Base-by-base conservation (phyloP, 116 monocot genomes). In the Trichopus zeylanicus region DNA sequence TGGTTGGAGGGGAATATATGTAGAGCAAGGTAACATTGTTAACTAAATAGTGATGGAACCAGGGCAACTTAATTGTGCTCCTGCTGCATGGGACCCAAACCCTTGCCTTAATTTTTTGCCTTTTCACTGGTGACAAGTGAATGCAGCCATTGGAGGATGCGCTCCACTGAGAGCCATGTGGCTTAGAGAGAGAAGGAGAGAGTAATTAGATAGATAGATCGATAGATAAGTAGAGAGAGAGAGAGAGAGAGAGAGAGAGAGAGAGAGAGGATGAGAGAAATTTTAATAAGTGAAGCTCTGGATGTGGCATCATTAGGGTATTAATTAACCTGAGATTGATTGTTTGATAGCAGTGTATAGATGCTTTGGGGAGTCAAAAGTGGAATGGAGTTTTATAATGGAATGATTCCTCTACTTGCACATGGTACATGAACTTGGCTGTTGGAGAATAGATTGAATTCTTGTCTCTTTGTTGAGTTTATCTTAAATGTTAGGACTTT, bases 121-220 rank as follows among this genome's bases (percentile, higher is more conserved):
- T 69, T 47, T 54, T 37, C 51, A 58, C 63, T 27, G 64, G 57
- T 57, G 71, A 64, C 48, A 63, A 71, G 26, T 71, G 25, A 71
- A 57, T 48, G 56, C 71, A 57, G 64, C 56, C 71, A 61, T 31
- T 56, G 54, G n/a, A n/a, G n/a, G n/a, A 51, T 63, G 56, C 53
- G 31, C 57, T 58, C 71, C 64, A 57, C 71, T 38, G 26, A 32
- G 49, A 46, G 9, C 46, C 46, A 46, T 46, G 61, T 39, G 53
- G 38, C 39, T 30, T n/a, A n/a, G n/a, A n/a, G n/a, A n/a, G n/a
- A n/a, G n/a, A n/a, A n/a, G n/a, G n/a, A n/a, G n/a, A n/a, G n/a
- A n/a, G n/a, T n/a, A n/a, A n/a, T n/a, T n/a, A n/a, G n/a, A n/a
- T n/a, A n/a, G n/a, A n/a, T n/a, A n/a, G n/a, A n/a, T n/a, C n/a